These are phyloP conservation scores for Candolleomyces aberdarensis DNA, from an alignment of 768 basidiomycete species.

Conservation along the genomic window DNA sequence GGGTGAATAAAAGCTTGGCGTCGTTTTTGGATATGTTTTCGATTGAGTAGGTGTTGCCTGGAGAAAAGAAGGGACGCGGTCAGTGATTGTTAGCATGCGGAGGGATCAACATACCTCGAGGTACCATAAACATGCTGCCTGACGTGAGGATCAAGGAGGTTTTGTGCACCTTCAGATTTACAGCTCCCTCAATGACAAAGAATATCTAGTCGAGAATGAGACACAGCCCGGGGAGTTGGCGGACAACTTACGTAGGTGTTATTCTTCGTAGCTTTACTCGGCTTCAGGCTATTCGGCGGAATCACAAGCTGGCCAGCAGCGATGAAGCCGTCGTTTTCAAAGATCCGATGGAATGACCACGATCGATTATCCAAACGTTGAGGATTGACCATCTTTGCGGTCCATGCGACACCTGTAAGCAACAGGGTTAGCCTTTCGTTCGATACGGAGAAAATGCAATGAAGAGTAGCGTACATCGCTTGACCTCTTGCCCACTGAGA, in stretches of 20 bases:
- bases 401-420: conserved; percentile 71
- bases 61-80: background rate
- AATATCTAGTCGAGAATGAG: conserved; percentile 33
- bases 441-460: background rate
- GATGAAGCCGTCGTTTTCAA: conserved; percentile 86
- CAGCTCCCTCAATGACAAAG: conserved; percentile 82
- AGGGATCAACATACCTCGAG: conserved; percentile 59
- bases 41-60: conserved; percentile 90
- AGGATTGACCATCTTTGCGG: conserved; percentile 64
- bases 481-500: conserved; percentile 53
- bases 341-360: conserved; percentile 90
- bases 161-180: conserved; percentile 80
- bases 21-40: conserved; percentile 81
- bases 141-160: conserved; percentile 73
- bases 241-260: conserved; percentile 56
- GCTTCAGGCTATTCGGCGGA: conserved; percentile 77
- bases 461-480: conserved; percentile 57
- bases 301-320: conserved; percentile 87
- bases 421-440: background rate
- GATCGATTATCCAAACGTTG: conserved; percentile 56
- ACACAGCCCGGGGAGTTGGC: no score
- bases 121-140: conserved; percentile 88
- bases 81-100: background rate
- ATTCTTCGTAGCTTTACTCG: conserved; percentile 85
- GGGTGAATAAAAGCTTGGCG: conserved; percentile 87